phyloP scores from a whole-genome alignment of 2,329 filamentous ascomycete species.

The Beauveria scarabaeidicola region DNA sequence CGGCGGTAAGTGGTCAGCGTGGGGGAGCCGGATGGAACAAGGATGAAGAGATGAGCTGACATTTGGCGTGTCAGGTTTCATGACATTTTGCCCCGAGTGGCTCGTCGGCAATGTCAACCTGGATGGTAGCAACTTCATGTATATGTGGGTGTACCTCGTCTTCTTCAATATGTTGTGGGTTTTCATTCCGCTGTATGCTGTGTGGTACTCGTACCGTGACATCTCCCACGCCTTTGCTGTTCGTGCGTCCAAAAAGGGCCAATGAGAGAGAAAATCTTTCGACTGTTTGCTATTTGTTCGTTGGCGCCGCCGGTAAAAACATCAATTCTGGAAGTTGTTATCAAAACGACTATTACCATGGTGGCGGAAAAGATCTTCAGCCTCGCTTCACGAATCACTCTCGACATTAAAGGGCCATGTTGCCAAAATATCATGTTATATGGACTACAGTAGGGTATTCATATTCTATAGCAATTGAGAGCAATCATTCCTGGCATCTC shows the following conservation, averaged over 20 bases:
- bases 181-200: constrained; percentile 50
- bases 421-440: background rate
- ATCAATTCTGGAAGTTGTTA: too few relatives aligned
- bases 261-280: constrained; percentile 13
- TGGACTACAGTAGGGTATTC: constrained; percentile 8
- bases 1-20: constrained; percentile 37
- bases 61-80: constrained; percentile 44
- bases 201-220: constrained; percentile 46
- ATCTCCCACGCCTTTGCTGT: constrained; percentile 44
- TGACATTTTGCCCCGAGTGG: constrained; percentile 66
- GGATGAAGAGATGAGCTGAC: background rate
- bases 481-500: background rate
- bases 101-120: constrained; percentile 53
- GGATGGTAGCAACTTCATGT: constrained; percentile 59
- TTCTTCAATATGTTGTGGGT: constrained; percentile 66
- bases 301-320: too few relatives aligned
- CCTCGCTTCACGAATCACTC: too few relatives aligned
- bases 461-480: background rate
- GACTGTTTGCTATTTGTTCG: background rate
- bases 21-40: background rate
- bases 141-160: constrained; percentile 57
- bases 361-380: too few relatives aligned
- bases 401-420: background rate
- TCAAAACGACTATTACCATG: too few relatives aligned
- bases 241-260: constrained; percentile 23